phyloP scores from a whole-genome alignment of 169 alveolate species.

The Fabrea salina region DNA sequence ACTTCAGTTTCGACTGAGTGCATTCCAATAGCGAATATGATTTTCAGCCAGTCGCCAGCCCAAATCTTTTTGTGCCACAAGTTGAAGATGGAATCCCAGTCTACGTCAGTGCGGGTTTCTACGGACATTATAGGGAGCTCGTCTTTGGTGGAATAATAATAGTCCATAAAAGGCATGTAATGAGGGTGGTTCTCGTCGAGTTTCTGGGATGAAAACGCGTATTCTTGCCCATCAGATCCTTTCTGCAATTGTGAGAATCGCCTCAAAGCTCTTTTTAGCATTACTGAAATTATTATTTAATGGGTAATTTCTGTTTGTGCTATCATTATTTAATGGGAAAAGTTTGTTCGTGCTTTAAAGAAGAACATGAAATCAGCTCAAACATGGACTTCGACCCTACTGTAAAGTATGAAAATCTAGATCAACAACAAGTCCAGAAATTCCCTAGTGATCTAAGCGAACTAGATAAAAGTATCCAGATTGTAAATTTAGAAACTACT shows the following conservation, averaged over 20 bases:
- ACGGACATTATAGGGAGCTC: background rate
- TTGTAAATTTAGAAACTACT: no score
- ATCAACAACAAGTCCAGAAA: no score
- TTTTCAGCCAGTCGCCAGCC: slow-evolving; percentile 3
- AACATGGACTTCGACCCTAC: no score
- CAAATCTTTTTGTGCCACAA: slow-evolving; percentile 3
- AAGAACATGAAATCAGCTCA: no score
- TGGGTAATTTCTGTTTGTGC: no score
- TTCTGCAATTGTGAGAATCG: background rate
- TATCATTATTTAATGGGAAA: no score
- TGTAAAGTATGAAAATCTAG: no score
- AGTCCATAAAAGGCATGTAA: slow-evolving; percentile 24
- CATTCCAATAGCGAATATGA: slow-evolving; percentile 7
- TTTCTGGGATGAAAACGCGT: background rate
- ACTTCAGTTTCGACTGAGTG: slow-evolving; percentile 32
- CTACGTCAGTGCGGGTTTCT: slow-evolving; percentile 20
- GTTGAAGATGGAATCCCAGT: background rate
- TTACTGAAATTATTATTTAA: no score
- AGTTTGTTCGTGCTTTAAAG: no score
- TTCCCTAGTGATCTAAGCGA: no score
- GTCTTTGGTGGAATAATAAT: background rate
- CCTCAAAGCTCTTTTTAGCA: background rate
- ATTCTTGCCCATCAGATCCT: slow-evolving; percentile 22
- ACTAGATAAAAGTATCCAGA: no score
- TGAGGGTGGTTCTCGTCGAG: slow-evolving; percentile 31